Evolutionary conservation across 441 rosid species (phyloP).

Genomic region (Breynia disticha): DNA sequence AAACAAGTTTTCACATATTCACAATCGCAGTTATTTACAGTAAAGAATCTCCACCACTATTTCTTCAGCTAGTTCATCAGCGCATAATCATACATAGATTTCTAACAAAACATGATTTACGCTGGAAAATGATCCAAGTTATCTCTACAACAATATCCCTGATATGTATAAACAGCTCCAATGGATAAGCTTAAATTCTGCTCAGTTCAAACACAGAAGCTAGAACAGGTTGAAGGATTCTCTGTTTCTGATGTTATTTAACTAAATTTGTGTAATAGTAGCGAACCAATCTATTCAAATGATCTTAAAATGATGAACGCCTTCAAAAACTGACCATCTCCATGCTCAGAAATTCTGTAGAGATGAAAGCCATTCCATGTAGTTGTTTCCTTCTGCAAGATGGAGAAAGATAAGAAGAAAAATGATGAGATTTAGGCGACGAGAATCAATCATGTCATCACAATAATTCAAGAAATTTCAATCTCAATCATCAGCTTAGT

Average conservation of each 20-base stretch:
- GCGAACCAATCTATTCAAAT: background rate
- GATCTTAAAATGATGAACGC: background rate
- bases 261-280: background rate
- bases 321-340: conserved; percentile 11
- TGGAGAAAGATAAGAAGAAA: conserved; percentile 10
- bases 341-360: conserved; percentile 34
- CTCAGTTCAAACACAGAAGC: too few relatives aligned
- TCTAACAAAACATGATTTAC: conserved; percentile 7
- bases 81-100: conserved; percentile 6
- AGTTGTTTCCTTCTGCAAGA: conserved; percentile 52
- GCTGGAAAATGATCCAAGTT: conserved; percentile 5
- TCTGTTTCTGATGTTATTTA: too few relatives aligned
- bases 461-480: too few relatives aligned
- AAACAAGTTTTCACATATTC: conserved; percentile 15
- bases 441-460: too few relatives aligned
- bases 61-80: conserved; percentile 9
- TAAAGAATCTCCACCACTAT: conserved; percentile 8
- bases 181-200: background rate
- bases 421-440: background rate
- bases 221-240: too few relatives aligned
- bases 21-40: conserved; percentile 19
- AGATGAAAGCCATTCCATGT: conserved; percentile 68
- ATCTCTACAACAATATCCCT: conserved; percentile 2
- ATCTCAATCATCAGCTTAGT: background rate
- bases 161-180: background rate